Base-by-base conservation (phyloP, 192 early-diverging fungal genomes). In the Hyaloraphidium curvatum region DNA sequence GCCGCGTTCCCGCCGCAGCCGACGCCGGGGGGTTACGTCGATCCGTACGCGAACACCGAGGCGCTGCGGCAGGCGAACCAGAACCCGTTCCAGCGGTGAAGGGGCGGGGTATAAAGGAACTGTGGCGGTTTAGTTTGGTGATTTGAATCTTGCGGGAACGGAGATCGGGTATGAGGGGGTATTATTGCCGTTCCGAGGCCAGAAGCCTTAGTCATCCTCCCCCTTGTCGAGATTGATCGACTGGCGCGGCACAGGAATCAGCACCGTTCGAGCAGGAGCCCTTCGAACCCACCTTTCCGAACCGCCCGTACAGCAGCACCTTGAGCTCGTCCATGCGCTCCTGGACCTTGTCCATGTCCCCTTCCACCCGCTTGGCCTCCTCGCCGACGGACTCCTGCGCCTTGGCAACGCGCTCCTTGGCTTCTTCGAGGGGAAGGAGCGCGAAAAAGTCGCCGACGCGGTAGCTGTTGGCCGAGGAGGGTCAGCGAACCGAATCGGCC, bases 391-490 rank as follows among this genome's bases (percentile, higher is more conserved):
- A 62, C 3, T 64, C 67, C 55, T 78, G 71, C 23, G 85, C 78
- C 50, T 63, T 69, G 53, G 75, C 72, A 9, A 94, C 71, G 0
- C 82, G 74, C 30, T 78, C 70, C 60, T 84, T 77, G 2, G 79
- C 83, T 14, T 76, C 69, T 25, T 81, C 76, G n/a, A 89, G 62
- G 2, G 81, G 43, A 17, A 89, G 37, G 55, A 74, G 69, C 35
- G 93, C 71, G 69, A 91, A 97, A 0, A 83, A 69, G 57, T 97
- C 91, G 40, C 89, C 94, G 55, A 94, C 77, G 52, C 81, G 79
- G 66, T 82, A 84, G 58, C 81, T 79, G 41, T 25, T 9, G 1
- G n/a, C n/a, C n/a, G n/a, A n/a, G n/a, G n/a, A n/a, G n/a, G n/a
- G n/a, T n/a, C n/a, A n/a, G n/a, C n/a, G n/a, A n/a, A n/a, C n/a